Conservation (phyloP, 108 stramenopile species). For the Cylindrotheca closterium region DNA sequence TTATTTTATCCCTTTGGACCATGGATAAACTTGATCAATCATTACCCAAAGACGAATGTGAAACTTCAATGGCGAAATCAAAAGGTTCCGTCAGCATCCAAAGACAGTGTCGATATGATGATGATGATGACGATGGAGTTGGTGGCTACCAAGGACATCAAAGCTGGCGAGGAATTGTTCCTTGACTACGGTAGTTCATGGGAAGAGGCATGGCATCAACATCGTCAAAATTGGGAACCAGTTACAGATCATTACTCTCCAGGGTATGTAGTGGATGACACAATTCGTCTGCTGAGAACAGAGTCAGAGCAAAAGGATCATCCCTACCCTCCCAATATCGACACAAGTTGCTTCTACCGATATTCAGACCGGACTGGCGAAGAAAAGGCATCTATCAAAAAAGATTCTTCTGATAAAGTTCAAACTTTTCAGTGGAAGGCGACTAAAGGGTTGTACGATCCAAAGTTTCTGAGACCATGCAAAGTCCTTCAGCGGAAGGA, state of each 20-base stretch:
- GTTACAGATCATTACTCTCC: constrained; percentile 35
- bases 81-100: neutral
- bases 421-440: constrained; percentile 32
- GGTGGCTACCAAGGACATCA: constrained; percentile 62
- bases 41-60: constrained; percentile 56
- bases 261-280: constrained; percentile 58
- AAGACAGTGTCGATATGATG: neutral
- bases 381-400: constrained; percentile 5
- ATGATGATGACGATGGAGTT: constrained; percentile 45
- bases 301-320: constrained; percentile 64
- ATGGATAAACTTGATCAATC: constrained; percentile 67
- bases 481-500: constrained; percentile 31
- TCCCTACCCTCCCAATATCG: constrained; percentile 54
- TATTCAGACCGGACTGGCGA: constrained; percentile 33
- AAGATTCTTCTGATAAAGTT: constrained; percentile 5
- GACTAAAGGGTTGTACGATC: constrained; percentile 31
- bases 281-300: constrained; percentile 48
- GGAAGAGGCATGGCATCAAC: constrained; percentile 70
- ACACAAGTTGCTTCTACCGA: constrained; percentile 40
- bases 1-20: constrained; percentile 65
- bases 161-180: constrained; percentile 68
- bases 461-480: constrained; percentile 39
- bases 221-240: constrained; percentile 38
- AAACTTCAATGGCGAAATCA: constrained; percentile 51
- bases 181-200: constrained; percentile 79